These are phyloP conservation scores for Amanita brunnescens DNA, from an alignment of 768 basidiomycete species.

Conservation along the genomic window DNA sequence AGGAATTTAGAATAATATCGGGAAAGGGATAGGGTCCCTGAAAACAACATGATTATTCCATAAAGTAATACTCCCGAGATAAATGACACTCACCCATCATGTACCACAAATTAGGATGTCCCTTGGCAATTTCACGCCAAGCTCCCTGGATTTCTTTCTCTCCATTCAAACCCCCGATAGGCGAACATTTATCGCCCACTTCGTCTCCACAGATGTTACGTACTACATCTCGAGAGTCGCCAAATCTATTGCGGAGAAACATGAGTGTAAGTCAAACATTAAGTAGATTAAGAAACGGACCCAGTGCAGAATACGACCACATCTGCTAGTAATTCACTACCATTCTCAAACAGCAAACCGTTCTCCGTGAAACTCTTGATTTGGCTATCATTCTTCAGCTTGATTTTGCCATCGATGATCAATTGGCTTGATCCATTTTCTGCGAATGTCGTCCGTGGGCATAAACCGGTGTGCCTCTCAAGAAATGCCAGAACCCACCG, in stretches of 20 bases:
- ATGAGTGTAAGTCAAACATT: no score
- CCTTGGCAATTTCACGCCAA: slow-evolving; percentile 44
- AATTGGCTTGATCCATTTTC: slow-evolving; percentile 53
- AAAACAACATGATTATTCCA: not conserved
- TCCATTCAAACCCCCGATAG: slow-evolving; percentile 56
- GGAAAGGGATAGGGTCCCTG: slow-evolving; percentile 40
- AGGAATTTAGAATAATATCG: slow-evolving; percentile 55
- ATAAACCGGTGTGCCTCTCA: not conserved
- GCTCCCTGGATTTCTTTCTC: slow-evolving; percentile 53
- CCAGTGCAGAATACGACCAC: slow-evolving; percentile 58
- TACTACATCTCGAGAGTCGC: slow-evolving; percentile 32
- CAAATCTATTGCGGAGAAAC: slow-evolving; percentile 28
- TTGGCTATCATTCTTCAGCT: slow-evolving; percentile 52
- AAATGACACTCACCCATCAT: slow-evolving; percentile 41
- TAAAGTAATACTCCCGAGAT: not conserved
- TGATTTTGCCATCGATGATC: slow-evolving; percentile 61
- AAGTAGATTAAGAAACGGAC: slow-evolving; percentile 19
- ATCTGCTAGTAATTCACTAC: slow-evolving; percentile 38
- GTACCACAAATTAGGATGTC: slow-evolving; percentile 45
- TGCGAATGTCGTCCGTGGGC: slow-evolving; percentile 17
- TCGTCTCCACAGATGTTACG: slow-evolving; percentile 38
- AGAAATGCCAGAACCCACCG: slow-evolving; percentile 26
- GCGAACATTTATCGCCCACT: slow-evolving; percentile 34
- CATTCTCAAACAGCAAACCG: slow-evolving; percentile 42
- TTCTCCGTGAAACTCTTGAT: slow-evolving; percentile 35